These are phyloP conservation scores for Penicillium ucsense DNA, from an alignment of 495 filamentous ascomycete species.

Conservation along the genomic window DNA sequence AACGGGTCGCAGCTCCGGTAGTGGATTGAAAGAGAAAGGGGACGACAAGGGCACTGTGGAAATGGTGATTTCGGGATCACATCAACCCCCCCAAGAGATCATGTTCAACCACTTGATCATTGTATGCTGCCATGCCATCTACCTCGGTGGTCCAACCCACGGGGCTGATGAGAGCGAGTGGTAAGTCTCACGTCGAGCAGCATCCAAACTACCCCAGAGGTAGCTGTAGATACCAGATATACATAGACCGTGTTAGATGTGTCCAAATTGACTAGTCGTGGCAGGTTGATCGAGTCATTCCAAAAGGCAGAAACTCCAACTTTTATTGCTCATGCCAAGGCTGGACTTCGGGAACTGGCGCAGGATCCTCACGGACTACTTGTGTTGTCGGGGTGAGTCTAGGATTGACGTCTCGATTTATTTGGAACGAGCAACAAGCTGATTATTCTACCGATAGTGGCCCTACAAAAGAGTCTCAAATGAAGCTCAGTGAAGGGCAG, in stretches of 20 bases:
- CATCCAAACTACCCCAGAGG: too few relatives aligned
- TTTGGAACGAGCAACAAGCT: not conserved
- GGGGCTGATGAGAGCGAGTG: constrained; percentile 57
- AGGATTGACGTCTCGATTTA: not conserved
- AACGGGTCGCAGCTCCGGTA: too few relatives aligned
- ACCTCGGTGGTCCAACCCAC: constrained; percentile 49
- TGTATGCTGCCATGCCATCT: constrained; percentile 78
- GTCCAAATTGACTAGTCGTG: too few relatives aligned
- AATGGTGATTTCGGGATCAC: too few relatives aligned
- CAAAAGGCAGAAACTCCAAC: constrained; percentile 64
- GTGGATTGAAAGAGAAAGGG: too few relatives aligned
- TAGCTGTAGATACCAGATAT: too few relatives aligned
- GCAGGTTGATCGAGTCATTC: constrained; percentile 52
- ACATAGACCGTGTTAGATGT: not conserved
- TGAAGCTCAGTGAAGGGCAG: constrained; percentile 49
- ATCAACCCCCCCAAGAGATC: not conserved
- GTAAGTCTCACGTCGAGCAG: constrained; percentile 24
- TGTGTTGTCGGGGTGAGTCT: constrained; percentile 58
- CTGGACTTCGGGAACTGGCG: constrained; percentile 44
- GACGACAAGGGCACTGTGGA: too few relatives aligned
- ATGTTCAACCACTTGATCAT: constrained; percentile 47
- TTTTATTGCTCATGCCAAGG: constrained; percentile 60
- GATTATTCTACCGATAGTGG: constrained; percentile 33
- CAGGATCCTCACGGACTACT: constrained; percentile 35
- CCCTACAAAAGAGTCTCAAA: constrained; percentile 46